A percentile compares a stretch with the other conserved stretches of the same genome.
These are phyloP conservation scores for Populus euphratica DNA, from an alignment of 345 rosid species.

Conservation along the genomic window DNA sequence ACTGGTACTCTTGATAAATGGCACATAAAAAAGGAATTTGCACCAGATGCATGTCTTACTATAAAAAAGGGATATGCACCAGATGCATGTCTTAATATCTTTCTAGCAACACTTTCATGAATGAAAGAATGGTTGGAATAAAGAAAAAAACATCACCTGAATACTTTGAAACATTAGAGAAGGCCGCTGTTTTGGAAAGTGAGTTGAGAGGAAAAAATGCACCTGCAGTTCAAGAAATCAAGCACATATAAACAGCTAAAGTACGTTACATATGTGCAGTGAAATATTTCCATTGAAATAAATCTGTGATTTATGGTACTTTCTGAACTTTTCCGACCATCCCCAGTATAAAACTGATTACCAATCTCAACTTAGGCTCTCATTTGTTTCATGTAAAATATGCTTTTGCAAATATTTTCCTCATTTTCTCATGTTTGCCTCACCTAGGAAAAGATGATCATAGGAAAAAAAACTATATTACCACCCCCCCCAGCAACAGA, in stretches of 20 bases:
- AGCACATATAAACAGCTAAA: neutral
- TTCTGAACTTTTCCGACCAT: neutral
- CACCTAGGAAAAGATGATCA: neutral
- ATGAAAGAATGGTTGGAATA: neutral
- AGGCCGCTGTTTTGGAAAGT: constrained; percentile 88
- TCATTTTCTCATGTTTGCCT: neutral
- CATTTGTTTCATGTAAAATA: neutral
- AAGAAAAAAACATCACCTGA: constrained; percentile 46
- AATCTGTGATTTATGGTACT: neutral
- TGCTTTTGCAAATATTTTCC: neutral
- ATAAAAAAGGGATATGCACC: neutral
- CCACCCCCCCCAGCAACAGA: neutral
- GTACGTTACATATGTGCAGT: neutral
- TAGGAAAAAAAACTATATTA: neutral
- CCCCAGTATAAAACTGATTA: neutral
- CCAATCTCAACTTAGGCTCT: neutral
- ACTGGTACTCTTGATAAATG: neutral
- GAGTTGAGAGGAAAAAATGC: constrained; percentile 59
- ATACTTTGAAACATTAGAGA: constrained; percentile 73
- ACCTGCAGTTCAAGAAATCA: constrained; percentile 44
- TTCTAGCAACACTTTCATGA: neutral
- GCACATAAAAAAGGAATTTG: neutral
- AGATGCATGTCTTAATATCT: neutral
- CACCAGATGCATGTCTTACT: neutral
- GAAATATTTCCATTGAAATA: neutral